Percentiles rank a stretch among this genome's conserved stretches.
Evolutionary conservation across 108 stramenopile species (phyloP).

Genomic region (Conticribra guillardii): DNA sequence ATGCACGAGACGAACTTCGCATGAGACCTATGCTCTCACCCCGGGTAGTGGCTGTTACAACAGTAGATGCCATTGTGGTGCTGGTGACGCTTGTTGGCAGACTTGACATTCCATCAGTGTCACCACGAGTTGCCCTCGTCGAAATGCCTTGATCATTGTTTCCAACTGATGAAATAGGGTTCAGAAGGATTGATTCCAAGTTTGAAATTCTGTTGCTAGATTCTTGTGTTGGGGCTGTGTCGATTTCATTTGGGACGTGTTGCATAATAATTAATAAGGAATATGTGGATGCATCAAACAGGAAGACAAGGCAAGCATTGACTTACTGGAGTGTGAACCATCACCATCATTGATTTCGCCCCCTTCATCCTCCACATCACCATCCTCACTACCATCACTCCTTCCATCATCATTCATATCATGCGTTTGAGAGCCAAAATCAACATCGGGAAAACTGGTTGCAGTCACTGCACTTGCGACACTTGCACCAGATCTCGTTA

Average conservation of each 20-base stretch:
- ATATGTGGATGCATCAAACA: not conserved
- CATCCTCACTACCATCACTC: constrained; percentile 44
- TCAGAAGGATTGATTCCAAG: constrained; percentile 58
- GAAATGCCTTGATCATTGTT: constrained; percentile 49
- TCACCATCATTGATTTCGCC: constrained; percentile 37
- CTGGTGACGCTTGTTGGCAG: constrained; percentile 56
- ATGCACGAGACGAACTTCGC: constrained; percentile 38
- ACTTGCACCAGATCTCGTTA: constrained; percentile 57
- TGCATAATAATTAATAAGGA: not conserved
- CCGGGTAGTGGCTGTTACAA: constrained; percentile 47
- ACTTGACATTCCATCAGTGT: constrained; percentile 58
- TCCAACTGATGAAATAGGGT: constrained; percentile 36
- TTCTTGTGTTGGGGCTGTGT: constrained; percentile 33
- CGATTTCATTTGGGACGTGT: too few species aligned
- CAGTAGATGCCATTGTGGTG: constrained; percentile 49
- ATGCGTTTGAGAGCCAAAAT: constrained; percentile 35
- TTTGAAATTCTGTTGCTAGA: constrained; percentile 48
- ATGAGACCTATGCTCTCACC: constrained; percentile 43
- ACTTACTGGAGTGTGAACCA: constrained; percentile 50
- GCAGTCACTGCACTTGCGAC: constrained; percentile 62
- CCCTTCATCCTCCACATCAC: constrained; percentile 50
- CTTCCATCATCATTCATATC: constrained; percentile 32
- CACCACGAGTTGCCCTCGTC: constrained; percentile 49
- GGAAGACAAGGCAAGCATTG: not conserved
- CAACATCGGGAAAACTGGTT: constrained; percentile 51